Evolutionary conservation across 2,329 filamentous ascomycete genomes (phyloP).

Genomic region (Huntiella decipiens): DNA sequence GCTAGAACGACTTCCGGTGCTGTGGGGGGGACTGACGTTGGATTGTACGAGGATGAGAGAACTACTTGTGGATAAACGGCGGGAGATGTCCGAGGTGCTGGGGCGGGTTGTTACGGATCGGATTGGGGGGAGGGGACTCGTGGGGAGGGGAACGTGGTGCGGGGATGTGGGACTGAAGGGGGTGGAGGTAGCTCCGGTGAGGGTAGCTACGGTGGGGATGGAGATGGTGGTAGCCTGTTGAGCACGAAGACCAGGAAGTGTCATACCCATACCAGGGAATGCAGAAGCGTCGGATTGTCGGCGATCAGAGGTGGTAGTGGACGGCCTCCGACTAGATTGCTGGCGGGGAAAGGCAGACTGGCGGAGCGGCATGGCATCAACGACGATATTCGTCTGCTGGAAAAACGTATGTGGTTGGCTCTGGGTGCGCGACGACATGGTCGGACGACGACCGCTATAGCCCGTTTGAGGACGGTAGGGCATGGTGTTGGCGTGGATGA

Average conservation of each 20-base stretch:
- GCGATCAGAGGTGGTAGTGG: constrained; percentile 19
- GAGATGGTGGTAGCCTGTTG: constrained; percentile 22
- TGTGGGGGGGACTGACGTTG: constrained; percentile 28
- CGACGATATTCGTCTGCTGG: constrained; percentile 3
- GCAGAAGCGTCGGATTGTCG: constrained; percentile 11
- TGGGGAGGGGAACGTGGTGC: background rate
- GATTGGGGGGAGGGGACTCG: background rate
- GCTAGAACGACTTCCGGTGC: constrained; percentile 21
- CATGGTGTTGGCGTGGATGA: background rate
- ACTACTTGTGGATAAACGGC: constrained; percentile 40
- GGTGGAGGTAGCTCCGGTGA: background rate
- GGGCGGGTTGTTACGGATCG: constrained; percentile 19
- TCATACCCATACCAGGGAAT: background rate
- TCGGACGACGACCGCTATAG: constrained; percentile 7
- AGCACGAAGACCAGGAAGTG: background rate
- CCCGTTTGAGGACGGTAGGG: constrained; percentile 21
- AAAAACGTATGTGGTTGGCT: constrained; percentile 11
- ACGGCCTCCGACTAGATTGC: background rate
- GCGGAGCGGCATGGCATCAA: constrained; percentile 5
- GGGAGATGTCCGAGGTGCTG: constrained; percentile 42
- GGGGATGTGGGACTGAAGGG: background rate
- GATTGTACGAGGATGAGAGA: constrained; percentile 40
- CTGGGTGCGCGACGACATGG: constrained; percentile 11
- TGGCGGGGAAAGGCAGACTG: constrained; percentile 10
- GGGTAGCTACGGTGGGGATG: background rate